Conservation (phyloP, 495 filamentous ascomycete genomes). For the Penicillium egyptiacum region DNA sequence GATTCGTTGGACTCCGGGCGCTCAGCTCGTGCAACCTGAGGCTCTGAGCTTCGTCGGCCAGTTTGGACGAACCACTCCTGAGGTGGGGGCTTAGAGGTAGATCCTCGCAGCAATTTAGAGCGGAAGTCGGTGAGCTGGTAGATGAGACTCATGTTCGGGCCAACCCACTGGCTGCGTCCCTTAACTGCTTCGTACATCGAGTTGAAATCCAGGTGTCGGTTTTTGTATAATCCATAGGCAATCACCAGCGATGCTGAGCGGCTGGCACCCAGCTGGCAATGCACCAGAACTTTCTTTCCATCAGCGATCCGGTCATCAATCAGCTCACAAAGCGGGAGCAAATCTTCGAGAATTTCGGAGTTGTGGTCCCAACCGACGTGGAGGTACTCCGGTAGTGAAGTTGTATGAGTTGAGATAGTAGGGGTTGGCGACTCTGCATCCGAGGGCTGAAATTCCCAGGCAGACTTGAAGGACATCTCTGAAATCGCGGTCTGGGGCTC, state of each 20-base stretch:
- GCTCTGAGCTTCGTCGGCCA: conserved; percentile 36
- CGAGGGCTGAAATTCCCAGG: conserved; percentile 55
- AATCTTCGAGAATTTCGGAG: conserved; percentile 86
- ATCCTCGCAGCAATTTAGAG: conserved; percentile 43
- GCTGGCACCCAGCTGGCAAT: conserved; percentile 95
- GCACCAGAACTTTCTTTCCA: conserved; percentile 85
- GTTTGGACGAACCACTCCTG: conserved; percentile 38
- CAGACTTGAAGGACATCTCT: conserved; percentile 68
- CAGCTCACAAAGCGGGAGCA: conserved; percentile 78
- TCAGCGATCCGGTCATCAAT: conserved; percentile 77
- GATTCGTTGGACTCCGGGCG: conserved; percentile 16
- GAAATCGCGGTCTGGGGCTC: conserved; percentile 71
- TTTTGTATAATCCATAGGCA: conserved; percentile 92
- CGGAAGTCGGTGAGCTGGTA: conserved; percentile 93
- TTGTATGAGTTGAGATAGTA: conserved; percentile 41
- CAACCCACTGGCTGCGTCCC: conserved; percentile 88
- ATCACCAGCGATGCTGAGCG: conserved; percentile 96
- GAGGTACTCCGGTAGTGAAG: conserved; percentile 79
- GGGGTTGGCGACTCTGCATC: conserved; percentile 52
- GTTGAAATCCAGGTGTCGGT: conserved; percentile 82
- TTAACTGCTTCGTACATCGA: conserved; percentile 92
- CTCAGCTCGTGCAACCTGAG: conserved; percentile 31
- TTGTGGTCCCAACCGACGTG: conserved; percentile 98
- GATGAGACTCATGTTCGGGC: conserved; percentile 97
- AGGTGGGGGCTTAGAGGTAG: conserved; percentile 39